A percentile compares a stretch with the other conserved stretches of the same genome.
Evolutionary conservation across 768 basidiomycete species (phyloP).

Genomic region (Baorangia bicolor): DNA sequence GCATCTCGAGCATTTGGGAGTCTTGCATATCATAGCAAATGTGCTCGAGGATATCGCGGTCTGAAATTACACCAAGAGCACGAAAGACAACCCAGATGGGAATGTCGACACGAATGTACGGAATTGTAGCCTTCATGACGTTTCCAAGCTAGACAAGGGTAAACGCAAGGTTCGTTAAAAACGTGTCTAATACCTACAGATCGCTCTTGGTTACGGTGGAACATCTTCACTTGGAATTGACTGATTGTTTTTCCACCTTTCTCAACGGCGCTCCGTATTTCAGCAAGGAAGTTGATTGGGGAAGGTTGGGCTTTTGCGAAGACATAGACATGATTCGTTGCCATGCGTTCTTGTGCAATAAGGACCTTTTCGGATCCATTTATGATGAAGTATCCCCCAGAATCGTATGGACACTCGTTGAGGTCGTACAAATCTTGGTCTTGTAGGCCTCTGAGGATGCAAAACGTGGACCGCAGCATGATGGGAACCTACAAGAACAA

Average conservation of each 20-base stretch:
- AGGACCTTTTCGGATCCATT: conserved; percentile 99
- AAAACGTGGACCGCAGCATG: conserved; percentile 96
- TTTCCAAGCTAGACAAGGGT: conserved; percentile 61
- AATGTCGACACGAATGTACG: conserved; percentile 97
- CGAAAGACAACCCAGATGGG: conserved; percentile 99
- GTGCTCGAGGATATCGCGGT: conserved; percentile 95
- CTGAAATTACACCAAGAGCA: conserved; percentile 94
- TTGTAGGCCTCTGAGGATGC: conserved; percentile 77
- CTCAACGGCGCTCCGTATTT: conserved; percentile 96
- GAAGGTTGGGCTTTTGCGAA: conserved; percentile 98
- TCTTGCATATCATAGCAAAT: conserved; percentile 99
- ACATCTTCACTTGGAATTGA: conserved; percentile 98
- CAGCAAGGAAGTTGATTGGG: conserved; percentile 92
- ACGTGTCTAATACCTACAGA: conserved; percentile 56
- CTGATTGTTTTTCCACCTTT: conserved; percentile 98
- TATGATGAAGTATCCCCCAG: conserved; percentile 99
- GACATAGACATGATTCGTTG: conserved; percentile 98
- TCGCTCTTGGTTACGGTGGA: conserved; percentile 85
- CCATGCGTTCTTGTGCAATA: conserved; percentile 99
- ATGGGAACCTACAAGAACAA: conserved; percentile 75
- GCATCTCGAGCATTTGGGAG: conserved; percentile 93
- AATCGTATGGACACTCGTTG: conserved; percentile 98
- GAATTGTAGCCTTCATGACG: conserved; percentile 95
- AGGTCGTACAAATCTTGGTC: conserved; percentile 85
- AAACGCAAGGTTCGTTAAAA: neutral